Conservation (phyloP, 805 yeast genomes). For the Kazachstania kunashirensis region DNA sequence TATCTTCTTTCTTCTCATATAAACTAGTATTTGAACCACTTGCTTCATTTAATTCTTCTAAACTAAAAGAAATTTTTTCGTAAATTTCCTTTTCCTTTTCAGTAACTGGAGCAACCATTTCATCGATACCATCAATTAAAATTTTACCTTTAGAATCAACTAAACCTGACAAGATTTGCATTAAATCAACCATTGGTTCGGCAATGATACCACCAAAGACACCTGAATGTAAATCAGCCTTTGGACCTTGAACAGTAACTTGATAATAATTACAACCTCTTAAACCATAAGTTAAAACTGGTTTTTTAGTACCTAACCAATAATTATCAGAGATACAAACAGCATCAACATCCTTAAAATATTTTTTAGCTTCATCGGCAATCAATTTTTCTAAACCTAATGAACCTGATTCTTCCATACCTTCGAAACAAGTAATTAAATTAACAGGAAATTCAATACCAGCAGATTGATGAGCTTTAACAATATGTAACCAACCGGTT, state of each 20-base stretch:
- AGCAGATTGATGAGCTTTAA: slow-evolving; percentile 81
- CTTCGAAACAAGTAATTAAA: slow-evolving; percentile 87
- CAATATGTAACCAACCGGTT: slow-evolving; percentile 87
- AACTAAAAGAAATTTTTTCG: slow-evolving; percentile 75
- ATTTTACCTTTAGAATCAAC: slow-evolving; percentile 80
- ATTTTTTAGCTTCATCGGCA: slow-evolving; percentile 62
- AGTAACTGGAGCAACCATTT: slow-evolving; percentile 92
- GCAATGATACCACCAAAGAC: slow-evolving; percentile 94
- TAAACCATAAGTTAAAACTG: slow-evolving; percentile 93
- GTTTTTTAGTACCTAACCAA: slow-evolving; percentile 96
- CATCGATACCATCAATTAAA: slow-evolving; percentile 76
- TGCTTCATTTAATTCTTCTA: slow-evolving; percentile 78
- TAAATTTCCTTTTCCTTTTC: slow-evolving; percentile 69
- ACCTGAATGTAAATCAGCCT: slow-evolving; percentile 95
- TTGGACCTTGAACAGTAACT: slow-evolving; percentile 75
- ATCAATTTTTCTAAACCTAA: slow-evolving; percentile 81
- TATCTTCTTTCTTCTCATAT: slow-evolving; percentile 67
- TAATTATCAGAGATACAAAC: slow-evolving; percentile 95
- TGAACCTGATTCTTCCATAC: slow-evolving; percentile 98
- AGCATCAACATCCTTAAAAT: slow-evolving; percentile 84
- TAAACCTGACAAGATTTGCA: slow-evolving; percentile 63
- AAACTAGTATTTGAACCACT: slow-evolving; percentile 81
- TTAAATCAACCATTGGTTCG: slow-evolving; percentile 93
- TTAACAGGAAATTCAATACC: slow-evolving; percentile 90
- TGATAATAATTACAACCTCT: slow-evolving; percentile 95